Evolutionary conservation across 2,329 filamentous ascomycete species (phyloP).

Genomic region (Ascosphaera apis): DNA sequence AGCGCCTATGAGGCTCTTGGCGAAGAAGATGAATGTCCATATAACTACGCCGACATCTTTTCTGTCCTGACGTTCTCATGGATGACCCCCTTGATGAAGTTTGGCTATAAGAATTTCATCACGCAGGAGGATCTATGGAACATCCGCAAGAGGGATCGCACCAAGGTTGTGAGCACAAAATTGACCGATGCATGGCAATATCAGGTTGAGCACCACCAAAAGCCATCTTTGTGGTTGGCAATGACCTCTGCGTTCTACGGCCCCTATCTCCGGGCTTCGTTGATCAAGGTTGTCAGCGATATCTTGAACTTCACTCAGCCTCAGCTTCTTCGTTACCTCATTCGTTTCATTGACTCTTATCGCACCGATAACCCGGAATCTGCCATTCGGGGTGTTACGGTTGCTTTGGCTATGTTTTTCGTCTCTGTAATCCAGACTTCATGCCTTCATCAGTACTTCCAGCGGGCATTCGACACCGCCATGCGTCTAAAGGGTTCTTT

Average conservation of each 20-base stretch:
- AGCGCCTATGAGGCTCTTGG: slow-evolving; percentile 46
- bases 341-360: slow-evolving; percentile 67
- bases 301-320: slow-evolving; percentile 71
- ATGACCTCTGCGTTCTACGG: slow-evolving; percentile 65
- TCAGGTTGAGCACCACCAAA: slow-evolving; percentile 39
- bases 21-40: slow-evolving; percentile 41
- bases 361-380: slow-evolving; percentile 41
- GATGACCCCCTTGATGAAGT: slow-evolving; percentile 98
- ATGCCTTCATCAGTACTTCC: slow-evolving; percentile 93
- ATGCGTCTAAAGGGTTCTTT: slow-evolving; percentile 91
- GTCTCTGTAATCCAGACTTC: slow-evolving; percentile 70
- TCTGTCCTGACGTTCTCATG: slow-evolving; percentile 84
- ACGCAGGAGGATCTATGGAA: slow-evolving; percentile 95
- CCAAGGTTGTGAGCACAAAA: slow-evolving; percentile 42
- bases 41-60: slow-evolving; percentile 85
- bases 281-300: slow-evolving; percentile 83
- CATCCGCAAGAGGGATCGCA: slow-evolving; percentile 56
- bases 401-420: slow-evolving; percentile 78
- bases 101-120: slow-evolving; percentile 74
- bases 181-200: slow-evolving; percentile 57
- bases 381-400: slow-evolving; percentile 59
- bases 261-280: slow-evolving; percentile 55
- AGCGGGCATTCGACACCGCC: slow-evolving; percentile 77
- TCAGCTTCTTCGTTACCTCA: slow-evolving; percentile 65
- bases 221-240: slow-evolving; percentile 70